Conservation (phyloP, 331 rosid genomes). For the Malus hybrid region DNA sequence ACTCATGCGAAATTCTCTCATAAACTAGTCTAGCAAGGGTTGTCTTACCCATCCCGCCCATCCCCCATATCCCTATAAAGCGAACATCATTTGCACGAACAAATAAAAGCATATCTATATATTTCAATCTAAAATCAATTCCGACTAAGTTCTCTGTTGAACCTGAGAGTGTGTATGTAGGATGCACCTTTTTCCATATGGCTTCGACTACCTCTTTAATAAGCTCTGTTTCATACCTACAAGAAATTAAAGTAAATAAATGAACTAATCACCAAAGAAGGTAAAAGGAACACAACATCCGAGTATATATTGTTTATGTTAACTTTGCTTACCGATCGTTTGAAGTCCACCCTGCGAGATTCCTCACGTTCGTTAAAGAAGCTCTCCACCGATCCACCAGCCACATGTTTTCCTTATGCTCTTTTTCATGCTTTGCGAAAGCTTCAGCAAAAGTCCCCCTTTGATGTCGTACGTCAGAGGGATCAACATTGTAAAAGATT, state of each 20-base stretch:
- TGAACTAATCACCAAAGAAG: too few species aligned
- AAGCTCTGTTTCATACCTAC: conserved; percentile 10
- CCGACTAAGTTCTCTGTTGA: conserved; percentile 15
- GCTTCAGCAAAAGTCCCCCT: not conserved
- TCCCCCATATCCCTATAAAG: conserved; percentile 17
- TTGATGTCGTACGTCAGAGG: not conserved
- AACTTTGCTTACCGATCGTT: not conserved
- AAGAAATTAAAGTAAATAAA: not conserved
- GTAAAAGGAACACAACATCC: too few species aligned
- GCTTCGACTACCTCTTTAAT: conserved; percentile 1
- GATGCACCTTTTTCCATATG: not conserved
- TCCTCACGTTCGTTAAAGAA: not conserved
- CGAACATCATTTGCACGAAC: not conserved
- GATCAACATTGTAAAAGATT: conserved; percentile 5
- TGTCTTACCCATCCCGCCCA: conserved; percentile 25
- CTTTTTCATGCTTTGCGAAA: not conserved
- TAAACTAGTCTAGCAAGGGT: conserved; percentile 13
- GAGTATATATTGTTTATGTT: too few species aligned
- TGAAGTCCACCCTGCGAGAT: conserved; percentile 7
- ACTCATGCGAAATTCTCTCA: not conserved
- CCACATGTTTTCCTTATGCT: not conserved
- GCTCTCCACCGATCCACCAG: conserved; percentile 3
- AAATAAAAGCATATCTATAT: not conserved
- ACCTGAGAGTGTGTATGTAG: not conserved
- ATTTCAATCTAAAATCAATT: not conserved